Conservation (phyloP, 1,284 basidiomycete species). For the Apiotrichum domesticum region DNA sequence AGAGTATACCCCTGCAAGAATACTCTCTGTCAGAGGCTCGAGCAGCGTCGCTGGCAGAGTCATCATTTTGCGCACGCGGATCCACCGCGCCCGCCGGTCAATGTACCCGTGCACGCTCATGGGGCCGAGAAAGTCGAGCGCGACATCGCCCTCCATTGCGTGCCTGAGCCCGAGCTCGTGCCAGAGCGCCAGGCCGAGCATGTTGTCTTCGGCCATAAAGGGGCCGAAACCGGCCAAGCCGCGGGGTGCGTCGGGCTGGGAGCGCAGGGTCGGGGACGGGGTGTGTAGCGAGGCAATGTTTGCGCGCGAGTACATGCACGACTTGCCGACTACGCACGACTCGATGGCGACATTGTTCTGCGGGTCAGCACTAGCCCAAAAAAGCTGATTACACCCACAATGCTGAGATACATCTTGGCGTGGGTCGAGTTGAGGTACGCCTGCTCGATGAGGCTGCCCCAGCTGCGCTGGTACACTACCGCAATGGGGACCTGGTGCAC, state of each 20-base stretch:
- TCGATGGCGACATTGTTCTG: slow-evolving; percentile 65
- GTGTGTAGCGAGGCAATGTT: slow-evolving; percentile 51
- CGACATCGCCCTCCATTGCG: slow-evolving; percentile 79
- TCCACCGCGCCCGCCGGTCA: slow-evolving; percentile 82
- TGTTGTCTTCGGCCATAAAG: slow-evolving; percentile 92
- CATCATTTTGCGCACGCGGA: slow-evolving; percentile 89
- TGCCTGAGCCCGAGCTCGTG: slow-evolving; percentile 81
- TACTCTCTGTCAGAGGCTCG: slow-evolving; percentile 83
- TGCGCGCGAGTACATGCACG: slow-evolving; percentile 84
- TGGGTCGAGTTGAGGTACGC: slow-evolving; percentile 96
- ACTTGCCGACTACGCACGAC: slow-evolving; percentile 96
- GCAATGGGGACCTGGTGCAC: slow-evolving; percentile 97
- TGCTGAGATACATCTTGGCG: slow-evolving; percentile 98
- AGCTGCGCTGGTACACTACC: slow-evolving; percentile 57
- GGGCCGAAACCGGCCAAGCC: slow-evolving; percentile 71
- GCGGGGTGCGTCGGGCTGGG: slow-evolving; percentile 29
- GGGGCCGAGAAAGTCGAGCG: slow-evolving; percentile 76
- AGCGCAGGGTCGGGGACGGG: slow-evolving; percentile 34
- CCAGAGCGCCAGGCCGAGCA: slow-evolving; percentile 84
- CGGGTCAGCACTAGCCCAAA: background rate
- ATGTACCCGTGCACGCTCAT: slow-evolving; percentile 77
- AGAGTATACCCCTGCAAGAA: slow-evolving; percentile 63
- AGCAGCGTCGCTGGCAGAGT: slow-evolving; percentile 70
- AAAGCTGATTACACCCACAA: slow-evolving; percentile 48
- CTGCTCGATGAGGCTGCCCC: slow-evolving; percentile 83